Base-by-base conservation (phyloP, 495 filamentous ascomycete species). In the Xanthoparmelia taractica region DNA sequence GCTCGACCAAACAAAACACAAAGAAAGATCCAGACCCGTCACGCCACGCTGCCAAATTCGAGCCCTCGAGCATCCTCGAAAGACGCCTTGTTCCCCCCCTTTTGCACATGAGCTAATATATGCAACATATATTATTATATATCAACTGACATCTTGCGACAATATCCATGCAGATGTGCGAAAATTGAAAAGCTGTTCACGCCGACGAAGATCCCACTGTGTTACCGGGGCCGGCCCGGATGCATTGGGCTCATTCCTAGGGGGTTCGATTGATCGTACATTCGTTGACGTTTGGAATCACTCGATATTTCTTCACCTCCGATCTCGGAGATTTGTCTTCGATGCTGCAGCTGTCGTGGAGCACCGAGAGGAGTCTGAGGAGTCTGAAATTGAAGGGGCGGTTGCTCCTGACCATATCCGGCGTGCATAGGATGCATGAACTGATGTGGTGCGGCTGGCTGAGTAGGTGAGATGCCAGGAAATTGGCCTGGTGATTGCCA, bases 401-500 rank as follows among this genome's bases (percentile, higher is more conserved):
- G 78, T 48, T 76, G 77, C 38, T 83, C 79, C 41, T 83, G 76
- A n/a, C 74, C 68, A 64, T 82, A 84, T 47, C 77, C 72, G 2
- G 72, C 63, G 69, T 67, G 79, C 72, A 66, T 73, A 63, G 66
- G 79, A 68, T 70, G 80, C 64, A 81, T 78, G 61, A 78, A 82
- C 67, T 76, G 76, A 45, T 81, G 73, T 79, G 73, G 63, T 78
- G 71, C 60, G 76, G 73, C 74, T 52, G 77, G 63, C 68, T 68
- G 80, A 68, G 77, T 87, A 0, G 87, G 80, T 23, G 87, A 81
- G 63, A 86, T 80, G 47, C 84, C 84, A 31, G 84, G 76, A 66
- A 87, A 83, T 65, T 89, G 86, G 25, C 81, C 78, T 0, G 88
- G 87, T 29, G 88, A 90, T 71, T 91, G 86, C 88, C 88, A 91